Evolutionary conservation across 2,329 filamentous ascomycete genomes (phyloP), one percentile per base, ranked within the genome.

Genomic region (Ambrosiella cleistominuta): DNA sequence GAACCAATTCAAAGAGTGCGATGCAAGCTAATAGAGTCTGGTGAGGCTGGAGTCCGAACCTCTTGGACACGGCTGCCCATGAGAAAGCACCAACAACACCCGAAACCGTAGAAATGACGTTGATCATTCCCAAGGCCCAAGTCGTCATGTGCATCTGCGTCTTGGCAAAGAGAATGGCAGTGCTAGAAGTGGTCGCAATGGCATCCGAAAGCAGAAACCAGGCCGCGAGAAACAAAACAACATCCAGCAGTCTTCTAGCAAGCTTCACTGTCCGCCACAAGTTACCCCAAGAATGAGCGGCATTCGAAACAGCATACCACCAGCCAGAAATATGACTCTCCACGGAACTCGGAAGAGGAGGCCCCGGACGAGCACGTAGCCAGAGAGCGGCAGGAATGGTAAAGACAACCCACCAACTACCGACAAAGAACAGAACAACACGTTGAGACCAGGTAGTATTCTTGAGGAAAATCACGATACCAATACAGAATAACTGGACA

Each of bases 161-260:
- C 71, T 97, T 97, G 45, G 91, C 93, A 68, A 96, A 98, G 8
- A 98, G 76, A 36, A 97, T 89, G 0, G 93, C 93, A 0, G 93
- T 97, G 12, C 89, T 91, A 39, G 87, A 93, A 0, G 95, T 91
- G 0, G 93, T 97, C 7, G 93, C 93, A 62, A 97, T 89, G 47
- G 87, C 89, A 66, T 98, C 93, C 6, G 87, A 95, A 1, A 98
- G 77, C 37, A 98, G 76, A 67, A 98, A 96, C 93, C 93, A 98
- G 5, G 88, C 89, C 2, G 78, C 81, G 3, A 98, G 77, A 67
- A 93, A 93, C 6, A 91, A 73, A 36, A 86, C 72, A 36, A 91
- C 83, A 64, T 93, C 87, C 55, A 81, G 72, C 6, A 91, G 75
- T 9, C 79, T 77, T 12, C 84, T 76, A 2, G 91, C 90, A 50